These are phyloP conservation scores for Crithidia expoeki DNA, from an alignment of 208 protist species.

Conservation along the genomic window DNA sequence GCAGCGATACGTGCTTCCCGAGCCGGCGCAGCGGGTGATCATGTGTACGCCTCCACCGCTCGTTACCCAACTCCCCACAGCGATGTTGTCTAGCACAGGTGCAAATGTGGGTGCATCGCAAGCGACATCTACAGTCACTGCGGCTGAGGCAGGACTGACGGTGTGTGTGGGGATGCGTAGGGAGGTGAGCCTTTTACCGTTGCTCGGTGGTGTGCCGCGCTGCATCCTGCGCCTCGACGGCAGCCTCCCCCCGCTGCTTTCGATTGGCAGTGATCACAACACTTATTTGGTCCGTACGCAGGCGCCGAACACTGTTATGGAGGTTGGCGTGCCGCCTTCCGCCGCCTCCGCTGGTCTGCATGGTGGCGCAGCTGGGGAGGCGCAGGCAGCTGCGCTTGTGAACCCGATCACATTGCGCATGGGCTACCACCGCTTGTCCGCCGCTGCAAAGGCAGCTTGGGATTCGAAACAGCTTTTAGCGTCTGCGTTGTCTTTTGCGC, in stretches of 20 bases:
- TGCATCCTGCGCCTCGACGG: slow-evolving; percentile 58
- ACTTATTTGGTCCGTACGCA: slow-evolving; percentile 32
- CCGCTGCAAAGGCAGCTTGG: no score
- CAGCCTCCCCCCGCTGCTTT: slow-evolving; percentile 32
- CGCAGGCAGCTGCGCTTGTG: not conserved
- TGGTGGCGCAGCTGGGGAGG: not conserved
- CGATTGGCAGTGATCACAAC: slow-evolving; percentile 38
- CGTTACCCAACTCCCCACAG: not conserved
- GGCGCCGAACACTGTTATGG: slow-evolving; percentile 33
- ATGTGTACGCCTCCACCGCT: slow-evolving; percentile 33
- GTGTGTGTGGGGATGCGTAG: slow-evolving; percentile 72
- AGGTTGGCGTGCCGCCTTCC: slow-evolving; percentile 33
- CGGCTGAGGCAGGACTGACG: slow-evolving; percentile 39
- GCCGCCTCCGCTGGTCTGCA: slow-evolving; percentile 24
- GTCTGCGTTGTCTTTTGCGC: not conserved
- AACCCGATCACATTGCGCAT: slow-evolving; percentile 23
- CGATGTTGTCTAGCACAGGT: not conserved
- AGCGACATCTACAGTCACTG: not conserved
- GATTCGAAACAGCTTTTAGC: not conserved
- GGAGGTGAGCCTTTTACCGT: slow-evolving; percentile 65
- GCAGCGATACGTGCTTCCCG: slow-evolving; percentile 50
- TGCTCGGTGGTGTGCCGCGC: slow-evolving; percentile 56
- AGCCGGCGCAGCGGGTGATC: slow-evolving; percentile 47
- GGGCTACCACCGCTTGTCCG: not conserved
- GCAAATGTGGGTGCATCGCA: not conserved